A percentile compares a stretch with the other conserved stretches of the same genome.
phyloP scores from a whole-genome alignment of 768 basidiomycete species.

The Russula compacta region DNA sequence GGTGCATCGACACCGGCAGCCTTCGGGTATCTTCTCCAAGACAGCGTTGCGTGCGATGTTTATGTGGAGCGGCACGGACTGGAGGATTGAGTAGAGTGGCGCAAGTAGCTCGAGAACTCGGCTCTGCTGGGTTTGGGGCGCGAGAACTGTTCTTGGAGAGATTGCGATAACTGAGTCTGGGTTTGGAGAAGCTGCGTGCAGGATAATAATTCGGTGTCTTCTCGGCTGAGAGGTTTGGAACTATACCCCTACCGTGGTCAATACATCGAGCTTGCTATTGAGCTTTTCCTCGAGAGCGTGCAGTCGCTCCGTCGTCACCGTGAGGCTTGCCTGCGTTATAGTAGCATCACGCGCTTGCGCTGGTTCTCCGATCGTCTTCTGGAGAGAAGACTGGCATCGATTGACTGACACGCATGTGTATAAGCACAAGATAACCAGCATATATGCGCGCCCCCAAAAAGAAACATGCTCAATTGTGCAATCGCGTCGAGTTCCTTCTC shows the following conservation, averaged over 20 bases:
- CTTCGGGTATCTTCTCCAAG: constrained; percentile 20
- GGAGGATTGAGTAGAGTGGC: constrained; percentile 53
- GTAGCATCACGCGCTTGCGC: constrained; percentile 34
- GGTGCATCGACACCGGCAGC: constrained; percentile 1
- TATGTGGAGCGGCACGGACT: constrained; percentile 50
- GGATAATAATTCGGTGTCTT: not conserved
- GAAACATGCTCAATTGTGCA: constrained; percentile 42
- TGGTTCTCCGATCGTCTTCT: constrained; percentile 47
- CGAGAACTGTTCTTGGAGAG: constrained; percentile 18
- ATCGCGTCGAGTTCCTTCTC: constrained; percentile 49
- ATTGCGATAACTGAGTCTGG: constrained; percentile 4
- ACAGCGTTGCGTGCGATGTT: constrained; percentile 27
- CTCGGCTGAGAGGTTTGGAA: not conserved
- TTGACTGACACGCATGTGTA: constrained; percentile 37
- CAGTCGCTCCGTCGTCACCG: constrained; percentile 14
- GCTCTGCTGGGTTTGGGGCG: constrained; percentile 44
- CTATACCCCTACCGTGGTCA: constrained; percentile 12
- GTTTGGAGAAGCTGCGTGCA: constrained; percentile 9
- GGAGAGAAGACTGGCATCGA: constrained; percentile 52
- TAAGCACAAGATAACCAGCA: constrained; percentile 11
- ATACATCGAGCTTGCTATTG: constrained; percentile 14
- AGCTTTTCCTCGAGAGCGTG: constrained; percentile 23
- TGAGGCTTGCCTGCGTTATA: constrained; percentile 18
- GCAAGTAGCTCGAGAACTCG: constrained; percentile 44
- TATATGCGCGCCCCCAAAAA: constrained; percentile 18